Percentiles rank a stretch among this genome's conserved stretches.
These are phyloP conservation scores for Brasilioporus rufonigricans DNA, from an alignment of 768 basidiomycete genomes.

Conservation along the genomic window DNA sequence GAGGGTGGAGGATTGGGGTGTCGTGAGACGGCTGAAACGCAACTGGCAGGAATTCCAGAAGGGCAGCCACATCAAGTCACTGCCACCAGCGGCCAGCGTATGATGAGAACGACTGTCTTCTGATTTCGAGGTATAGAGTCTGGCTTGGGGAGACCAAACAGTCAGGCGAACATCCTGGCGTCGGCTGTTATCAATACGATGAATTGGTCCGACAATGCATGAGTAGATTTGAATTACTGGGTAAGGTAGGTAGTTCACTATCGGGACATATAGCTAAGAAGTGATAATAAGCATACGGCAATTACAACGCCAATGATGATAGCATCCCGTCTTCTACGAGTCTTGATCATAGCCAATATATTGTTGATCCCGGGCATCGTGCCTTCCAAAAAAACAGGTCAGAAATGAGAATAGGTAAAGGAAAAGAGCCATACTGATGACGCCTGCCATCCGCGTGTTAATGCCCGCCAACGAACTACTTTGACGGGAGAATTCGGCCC, in stretches of 20 bases:
- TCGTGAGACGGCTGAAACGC: constrained; percentile 58
- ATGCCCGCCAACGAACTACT: constrained; percentile 71
- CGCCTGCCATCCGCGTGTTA: constrained; percentile 79
- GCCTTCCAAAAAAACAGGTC: constrained; percentile 39
- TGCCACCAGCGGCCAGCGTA: not conserved
- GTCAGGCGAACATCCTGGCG: not conserved
- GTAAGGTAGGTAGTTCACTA: constrained; percentile 14
- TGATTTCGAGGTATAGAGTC: too few species aligned
- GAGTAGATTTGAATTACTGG: constrained; percentile 1
- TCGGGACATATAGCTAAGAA: constrained; percentile 48
- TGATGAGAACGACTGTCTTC: too few species aligned
- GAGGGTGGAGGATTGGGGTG: constrained; percentile 50
- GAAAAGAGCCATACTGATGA: constrained; percentile 58
- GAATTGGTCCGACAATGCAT: not conserved
- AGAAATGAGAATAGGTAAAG: not conserved
- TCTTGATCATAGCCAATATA: constrained; percentile 88
- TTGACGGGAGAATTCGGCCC: constrained; percentile 88
- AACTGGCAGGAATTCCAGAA: constrained; percentile 69
- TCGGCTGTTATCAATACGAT: not conserved
- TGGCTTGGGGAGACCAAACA: too few species aligned
- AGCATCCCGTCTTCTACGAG: constrained; percentile 83
- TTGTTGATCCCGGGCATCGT: constrained; percentile 95
- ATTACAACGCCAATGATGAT: constrained; percentile 88
- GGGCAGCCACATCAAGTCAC: constrained; percentile 39
- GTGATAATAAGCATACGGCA: constrained; percentile 71